phyloP scores from a whole-genome alignment of 805 yeast genomes.

The Ogataea nitratoaversa region DNA sequence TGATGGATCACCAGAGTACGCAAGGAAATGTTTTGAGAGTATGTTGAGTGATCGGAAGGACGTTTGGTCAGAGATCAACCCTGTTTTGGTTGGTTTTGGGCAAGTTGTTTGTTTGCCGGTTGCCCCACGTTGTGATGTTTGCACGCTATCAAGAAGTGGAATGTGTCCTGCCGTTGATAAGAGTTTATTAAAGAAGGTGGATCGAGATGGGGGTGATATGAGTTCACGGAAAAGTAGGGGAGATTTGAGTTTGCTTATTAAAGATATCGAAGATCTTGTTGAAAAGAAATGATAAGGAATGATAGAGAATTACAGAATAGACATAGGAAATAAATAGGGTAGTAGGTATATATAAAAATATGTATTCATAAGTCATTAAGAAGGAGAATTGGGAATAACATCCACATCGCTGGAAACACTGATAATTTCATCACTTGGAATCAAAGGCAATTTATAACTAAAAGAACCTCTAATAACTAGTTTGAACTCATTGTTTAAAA shows the following conservation, averaged over 20 bases:
- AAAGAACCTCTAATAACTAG: slow-evolving; percentile 31
- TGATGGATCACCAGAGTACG: slow-evolving; percentile 61
- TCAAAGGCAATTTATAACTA: slow-evolving; percentile 28
- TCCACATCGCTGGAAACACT: slow-evolving; percentile 27
- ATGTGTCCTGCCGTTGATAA: slow-evolving; percentile 58
- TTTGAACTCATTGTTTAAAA: slow-evolving; percentile 25
- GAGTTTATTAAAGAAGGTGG: slow-evolving; percentile 33
- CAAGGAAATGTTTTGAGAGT: slow-evolving; percentile 60
- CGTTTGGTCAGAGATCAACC: slow-evolving; percentile 82
- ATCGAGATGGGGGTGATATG: slow-evolving; percentile 19
- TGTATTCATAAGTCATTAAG: no score
- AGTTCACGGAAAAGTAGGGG: slow-evolving; percentile 35
- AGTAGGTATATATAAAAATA: neutral
- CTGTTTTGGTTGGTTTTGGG: slow-evolving; percentile 88
- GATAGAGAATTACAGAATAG: no score
- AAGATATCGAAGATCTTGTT: slow-evolving; percentile 32
- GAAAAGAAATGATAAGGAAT: neutral
- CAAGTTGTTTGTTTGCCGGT: slow-evolving; percentile 80
- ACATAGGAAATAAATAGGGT: neutral
- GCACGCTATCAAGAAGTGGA: slow-evolving; percentile 48
- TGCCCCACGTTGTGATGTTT: slow-evolving; percentile 65
- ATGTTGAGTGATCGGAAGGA: slow-evolving; percentile 62
- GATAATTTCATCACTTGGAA: slow-evolving; percentile 22
- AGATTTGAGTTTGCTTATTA: slow-evolving; percentile 34
- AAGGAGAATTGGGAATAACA: slow-evolving; percentile 11